Evolutionary conservation across 1,284 basidiomycete genomes (phyloP), one percentile per base, ranked within the genome.

Genomic region (Sporisorium graminicola): DNA sequence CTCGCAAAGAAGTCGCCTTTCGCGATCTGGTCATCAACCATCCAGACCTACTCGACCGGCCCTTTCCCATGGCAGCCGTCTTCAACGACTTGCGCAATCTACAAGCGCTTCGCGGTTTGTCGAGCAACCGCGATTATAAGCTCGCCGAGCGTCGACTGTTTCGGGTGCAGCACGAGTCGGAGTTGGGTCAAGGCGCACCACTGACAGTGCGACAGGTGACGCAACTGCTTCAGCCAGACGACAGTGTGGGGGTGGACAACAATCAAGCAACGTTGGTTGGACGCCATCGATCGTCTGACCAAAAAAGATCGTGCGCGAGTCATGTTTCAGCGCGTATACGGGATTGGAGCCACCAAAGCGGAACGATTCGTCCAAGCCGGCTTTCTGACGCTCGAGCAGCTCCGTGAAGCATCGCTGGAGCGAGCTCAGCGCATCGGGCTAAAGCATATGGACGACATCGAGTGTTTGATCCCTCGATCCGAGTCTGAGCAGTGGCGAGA

Each of bases 81-180:
- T 60, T 73, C 56, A 58, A 73, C 59, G 70, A 73, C 18, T 56
- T 73, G 12, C 64, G 70, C 53, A 73, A 73, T 29, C 18, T 67
- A 22, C 70, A 73, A 20, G 70, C 65, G 1, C 65, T 62, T 8
- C 46, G 57, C 46, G 65, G 60, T 3, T 18, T 51, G 1, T 35
- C 64, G 7, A 50, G 40, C 22, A 43, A 42, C 33, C 65, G 60
- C 20, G 65, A 67, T 4, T 73, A 73, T 57, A 66, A 67, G 42
- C 35, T 67, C 5, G 70, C 65, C 10, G 70, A 67, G 33, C 64
- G 70, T 37, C 65, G 70, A n/a, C 60, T 73, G 2, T 73, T 63
- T 18, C 64, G 70, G 12, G 65, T 73, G n/a, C 57, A 68, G 47
- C 71, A 74, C 61, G 65, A 68, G 31, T 62, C 65, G 0, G 71